Conservation (phyloP, 2,329 filamentous ascomycete species). For the Fusarium luffae region DNA sequence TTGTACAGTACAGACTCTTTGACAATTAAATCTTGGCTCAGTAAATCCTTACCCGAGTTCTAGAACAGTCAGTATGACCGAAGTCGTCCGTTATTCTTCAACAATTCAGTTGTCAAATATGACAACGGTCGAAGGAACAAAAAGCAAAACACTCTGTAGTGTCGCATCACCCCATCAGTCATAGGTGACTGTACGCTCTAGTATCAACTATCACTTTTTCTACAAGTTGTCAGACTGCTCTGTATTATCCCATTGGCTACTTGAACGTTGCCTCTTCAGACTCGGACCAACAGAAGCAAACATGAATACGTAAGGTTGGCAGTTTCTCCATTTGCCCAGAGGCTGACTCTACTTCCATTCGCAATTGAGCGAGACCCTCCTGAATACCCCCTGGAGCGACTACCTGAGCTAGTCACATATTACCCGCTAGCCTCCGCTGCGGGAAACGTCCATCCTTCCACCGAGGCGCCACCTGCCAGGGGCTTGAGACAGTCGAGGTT, state of each 20-base stretch:
- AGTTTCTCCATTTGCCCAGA: background rate
- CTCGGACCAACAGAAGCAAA: slow-evolving; percentile 22
- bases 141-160: slow-evolving; percentile 17
- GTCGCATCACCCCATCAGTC: slow-evolving; percentile 2
- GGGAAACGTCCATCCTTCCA: slow-evolving; percentile 2
- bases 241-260: slow-evolving; percentile 13
- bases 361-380: slow-evolving; percentile 3
- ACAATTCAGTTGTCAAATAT: slow-evolving; percentile 1
- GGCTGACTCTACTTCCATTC: background rate
- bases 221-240: slow-evolving; percentile 1
- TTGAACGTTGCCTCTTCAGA: background rate
- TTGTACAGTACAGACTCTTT: background rate
- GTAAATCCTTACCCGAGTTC: background rate
- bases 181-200: slow-evolving; percentile 7
- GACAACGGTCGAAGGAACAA: slow-evolving; percentile 16
- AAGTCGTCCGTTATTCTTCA: background rate
- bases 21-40: background rate
- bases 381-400: slow-evolving; percentile 8
- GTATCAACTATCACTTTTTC: background rate
- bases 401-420: background rate
- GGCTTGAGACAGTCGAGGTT: slow-evolving; percentile 6
- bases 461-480: slow-evolving; percentile 19
- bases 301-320: background rate
- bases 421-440: slow-evolving; percentile 19
- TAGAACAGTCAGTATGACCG: background rate